These are phyloP conservation scores for Trichoderma sp. DNA, from an alignment of 2,329 filamentous ascomycete genomes.

Conservation along the genomic window DNA sequence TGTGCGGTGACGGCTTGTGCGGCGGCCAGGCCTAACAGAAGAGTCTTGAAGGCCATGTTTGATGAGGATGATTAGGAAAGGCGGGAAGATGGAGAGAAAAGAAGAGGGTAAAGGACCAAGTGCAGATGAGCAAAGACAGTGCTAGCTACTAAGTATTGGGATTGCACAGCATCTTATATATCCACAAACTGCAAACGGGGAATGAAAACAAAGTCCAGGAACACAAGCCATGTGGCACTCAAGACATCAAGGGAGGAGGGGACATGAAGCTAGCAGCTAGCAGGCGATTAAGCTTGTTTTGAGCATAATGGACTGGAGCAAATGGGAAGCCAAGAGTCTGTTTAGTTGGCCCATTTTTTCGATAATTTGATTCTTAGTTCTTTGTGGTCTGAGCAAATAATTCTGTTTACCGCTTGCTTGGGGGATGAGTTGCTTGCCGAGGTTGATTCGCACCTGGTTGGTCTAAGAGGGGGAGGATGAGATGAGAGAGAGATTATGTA, in stretches of 20 bases:
- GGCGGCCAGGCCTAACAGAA: conserved; percentile 38
- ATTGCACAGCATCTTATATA: not conserved
- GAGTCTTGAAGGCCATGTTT: conserved; percentile 27
- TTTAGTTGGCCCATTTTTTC: not conserved
- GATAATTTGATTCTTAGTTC: not conserved
- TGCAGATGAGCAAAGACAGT: not conserved
- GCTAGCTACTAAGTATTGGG: not conserved
- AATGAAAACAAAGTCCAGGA: not conserved
- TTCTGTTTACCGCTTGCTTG: not conserved
- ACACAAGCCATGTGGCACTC: not conserved
- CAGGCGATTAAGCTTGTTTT: conserved; percentile 8
- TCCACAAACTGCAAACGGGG: not conserved
- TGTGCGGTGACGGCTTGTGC: conserved; percentile 43
- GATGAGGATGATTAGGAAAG: not conserved
- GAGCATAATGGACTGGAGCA: not conserved
- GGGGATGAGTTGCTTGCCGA: not conserved
- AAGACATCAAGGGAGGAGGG: not conserved
- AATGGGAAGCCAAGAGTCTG: not conserved
- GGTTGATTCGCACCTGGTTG: not conserved
- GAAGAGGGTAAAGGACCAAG: not conserved
- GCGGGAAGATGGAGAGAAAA: not conserved
- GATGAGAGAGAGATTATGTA: not conserved
- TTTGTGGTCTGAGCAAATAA: not conserved
- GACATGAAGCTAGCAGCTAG: not conserved
- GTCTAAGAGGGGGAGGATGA: not conserved